phyloP scores from a whole-genome alignment of 352 stramenopile species.

The Phytophthora sp. region DNA sequence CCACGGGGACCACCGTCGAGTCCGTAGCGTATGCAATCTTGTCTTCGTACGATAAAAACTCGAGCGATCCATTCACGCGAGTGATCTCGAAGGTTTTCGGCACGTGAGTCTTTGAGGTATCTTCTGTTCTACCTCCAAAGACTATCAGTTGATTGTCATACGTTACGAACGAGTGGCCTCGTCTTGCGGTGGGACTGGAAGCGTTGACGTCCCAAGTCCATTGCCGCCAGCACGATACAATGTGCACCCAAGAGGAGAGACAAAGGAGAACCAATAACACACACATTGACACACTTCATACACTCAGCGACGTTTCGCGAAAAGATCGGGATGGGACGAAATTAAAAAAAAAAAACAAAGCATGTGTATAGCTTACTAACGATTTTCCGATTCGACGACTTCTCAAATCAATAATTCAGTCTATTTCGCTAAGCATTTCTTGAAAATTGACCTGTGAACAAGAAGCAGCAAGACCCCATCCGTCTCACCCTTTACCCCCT shows the following conservation, averaged over 20 bases:
- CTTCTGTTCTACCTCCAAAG: conserved; percentile 93
- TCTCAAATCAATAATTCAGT: too few relatives aligned
- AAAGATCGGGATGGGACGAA: too few relatives aligned
- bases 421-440: too few relatives aligned
- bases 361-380: too few relatives aligned
- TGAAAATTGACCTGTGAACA: too few relatives aligned
- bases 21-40: conserved; percentile 67
- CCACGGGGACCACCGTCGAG: conserved; percentile 69
- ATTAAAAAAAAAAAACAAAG: too few relatives aligned
- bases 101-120: conserved; percentile 86
- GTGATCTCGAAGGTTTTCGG: conserved; percentile 93
- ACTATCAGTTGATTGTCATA: conserved; percentile 86
- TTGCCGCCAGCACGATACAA: conserved; percentile 69
- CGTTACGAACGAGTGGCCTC: conserved; percentile 90
- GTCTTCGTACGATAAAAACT: conserved; percentile 91
- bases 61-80: conserved; percentile 74
- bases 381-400: too few relatives aligned
- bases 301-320: conserved; percentile 30
- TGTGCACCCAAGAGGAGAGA: conserved; percentile 9
- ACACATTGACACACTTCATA: conserved; percentile 19
- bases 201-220: conserved; percentile 75
- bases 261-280: conserved; percentile 19
- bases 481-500: too few relatives aligned
- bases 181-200: conserved; percentile 69
- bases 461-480: too few relatives aligned